Conservation (phyloP, 108 stramenopile species). For the Cyclotella cryptica region DNA sequence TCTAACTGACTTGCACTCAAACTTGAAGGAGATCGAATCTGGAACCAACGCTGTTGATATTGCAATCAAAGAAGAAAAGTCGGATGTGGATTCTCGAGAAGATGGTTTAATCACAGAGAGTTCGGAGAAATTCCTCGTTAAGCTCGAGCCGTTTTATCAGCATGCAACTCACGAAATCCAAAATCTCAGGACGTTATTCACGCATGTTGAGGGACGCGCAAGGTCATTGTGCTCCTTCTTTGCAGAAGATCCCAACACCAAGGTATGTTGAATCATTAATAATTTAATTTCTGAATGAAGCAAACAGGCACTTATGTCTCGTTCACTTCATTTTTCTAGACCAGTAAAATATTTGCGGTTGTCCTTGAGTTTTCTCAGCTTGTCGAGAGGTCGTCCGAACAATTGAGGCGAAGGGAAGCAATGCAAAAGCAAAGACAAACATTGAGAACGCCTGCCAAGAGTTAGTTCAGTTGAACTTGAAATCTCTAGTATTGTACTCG, state of each 20-base stretch:
- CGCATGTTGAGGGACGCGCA: constrained; percentile 13
- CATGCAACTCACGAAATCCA: constrained; percentile 17
- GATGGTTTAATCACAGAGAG: constrained; percentile 3
- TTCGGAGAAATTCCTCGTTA: constrained; percentile 18
- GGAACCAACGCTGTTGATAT: constrained; percentile 32
- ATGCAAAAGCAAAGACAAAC: constrained; percentile 13
- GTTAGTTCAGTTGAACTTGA: no score
- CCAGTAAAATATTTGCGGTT: constrained; percentile 40
- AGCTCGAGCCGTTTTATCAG: constrained; percentile 34
- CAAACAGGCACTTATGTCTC: no score
- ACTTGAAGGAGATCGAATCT: constrained; percentile 32
- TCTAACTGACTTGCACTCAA: constrained; percentile 25
- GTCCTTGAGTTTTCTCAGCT: constrained; percentile 38
- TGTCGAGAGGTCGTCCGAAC: constrained; percentile 31
- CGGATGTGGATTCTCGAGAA: constrained; percentile 18
- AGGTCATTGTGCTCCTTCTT: constrained; percentile 37
- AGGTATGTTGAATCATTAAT: no score
- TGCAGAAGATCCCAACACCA: constrained; percentile 43
- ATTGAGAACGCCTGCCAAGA: constrained; percentile 3
- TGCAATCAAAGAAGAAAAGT: constrained; percentile 38
- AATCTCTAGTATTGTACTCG: no score
- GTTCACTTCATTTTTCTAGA: not conserved
- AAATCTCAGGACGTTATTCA: constrained; percentile 19
- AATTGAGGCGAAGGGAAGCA: constrained; percentile 16
- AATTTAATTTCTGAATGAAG: no score